phyloP scores from a whole-genome alignment of 2,329 filamentous ascomycete species.

The Nothopassalora personata region DNA sequence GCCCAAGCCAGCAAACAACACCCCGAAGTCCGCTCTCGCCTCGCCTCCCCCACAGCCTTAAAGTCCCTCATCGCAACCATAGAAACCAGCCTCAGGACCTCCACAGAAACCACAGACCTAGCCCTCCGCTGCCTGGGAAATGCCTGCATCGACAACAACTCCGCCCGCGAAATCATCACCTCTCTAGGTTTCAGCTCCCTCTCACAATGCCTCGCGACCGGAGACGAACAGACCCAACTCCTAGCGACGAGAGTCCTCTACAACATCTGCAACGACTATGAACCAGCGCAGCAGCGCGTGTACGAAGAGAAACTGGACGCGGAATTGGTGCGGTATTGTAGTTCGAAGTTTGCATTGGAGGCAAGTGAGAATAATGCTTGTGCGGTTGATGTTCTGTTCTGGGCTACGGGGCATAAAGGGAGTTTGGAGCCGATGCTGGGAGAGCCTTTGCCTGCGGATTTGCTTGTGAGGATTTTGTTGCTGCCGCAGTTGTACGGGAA shows the following conservation, averaged over 20 bases:
- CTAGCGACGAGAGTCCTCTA: slow-evolving; percentile 38
- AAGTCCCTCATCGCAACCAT: slow-evolving; percentile 12
- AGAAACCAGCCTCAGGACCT: slow-evolving; percentile 7
- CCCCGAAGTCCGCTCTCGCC: slow-evolving; percentile 9
- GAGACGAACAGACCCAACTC: slow-evolving; percentile 6
- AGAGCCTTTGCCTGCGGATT: slow-evolving; percentile 9
- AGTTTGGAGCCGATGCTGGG: slow-evolving; percentile 4
- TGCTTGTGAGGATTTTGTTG: slow-evolving; percentile 9
- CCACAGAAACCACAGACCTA: slow-evolving; percentile 4
- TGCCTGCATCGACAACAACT: slow-evolving; percentile 29
- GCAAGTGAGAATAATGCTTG: neutral
- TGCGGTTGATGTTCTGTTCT: slow-evolving; percentile 26
- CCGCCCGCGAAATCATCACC: slow-evolving; percentile 14
- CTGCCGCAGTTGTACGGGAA: slow-evolving; percentile 14
- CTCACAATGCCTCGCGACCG: slow-evolving; percentile 9
- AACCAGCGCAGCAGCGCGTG: slow-evolving; percentile 22
- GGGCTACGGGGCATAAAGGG: slow-evolving; percentile 24
- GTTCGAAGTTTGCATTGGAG: neutral
- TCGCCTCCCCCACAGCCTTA: slow-evolving; percentile 13
- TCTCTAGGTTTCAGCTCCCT: slow-evolving; percentile 27
- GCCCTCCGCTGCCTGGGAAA: slow-evolving; percentile 32
- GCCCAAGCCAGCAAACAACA: slow-evolving; percentile 19
- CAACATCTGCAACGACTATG: slow-evolving; percentile 39
- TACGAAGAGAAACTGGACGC: slow-evolving; percentile 18
- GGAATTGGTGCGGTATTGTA: slow-evolving; percentile 8